A percentile compares a stretch with the other conserved stretches of the same genome.
Conservation (phyloP, 2,329 filamentous ascomycete species). For the Alternaria atra region DNA sequence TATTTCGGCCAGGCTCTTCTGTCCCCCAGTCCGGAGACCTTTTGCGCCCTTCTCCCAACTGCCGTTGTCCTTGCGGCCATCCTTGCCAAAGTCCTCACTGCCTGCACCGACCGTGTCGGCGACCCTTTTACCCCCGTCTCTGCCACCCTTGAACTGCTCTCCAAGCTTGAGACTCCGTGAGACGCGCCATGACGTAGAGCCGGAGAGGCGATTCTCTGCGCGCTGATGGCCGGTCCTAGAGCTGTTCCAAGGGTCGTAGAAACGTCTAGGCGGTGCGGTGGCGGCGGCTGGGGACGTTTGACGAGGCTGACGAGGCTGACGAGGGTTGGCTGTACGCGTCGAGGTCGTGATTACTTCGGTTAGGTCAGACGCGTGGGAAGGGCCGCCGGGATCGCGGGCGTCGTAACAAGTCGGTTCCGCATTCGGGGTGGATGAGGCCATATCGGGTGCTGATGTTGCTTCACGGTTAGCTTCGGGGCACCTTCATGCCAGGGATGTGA, state of each 20-base stretch:
- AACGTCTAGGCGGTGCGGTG: slow-evolving; percentile 28
- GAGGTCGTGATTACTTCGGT: slow-evolving; percentile 15
- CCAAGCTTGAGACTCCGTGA: slow-evolving; percentile 74
- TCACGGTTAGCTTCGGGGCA: slow-evolving; percentile 22
- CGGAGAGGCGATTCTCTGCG: slow-evolving; percentile 71
- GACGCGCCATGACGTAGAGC: slow-evolving; percentile 74
- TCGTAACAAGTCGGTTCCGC: slow-evolving; percentile 15
- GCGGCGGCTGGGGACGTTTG: slow-evolving; percentile 13
- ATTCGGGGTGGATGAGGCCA: slow-evolving; percentile 17
- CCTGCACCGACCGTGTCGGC: slow-evolving; percentile 73
- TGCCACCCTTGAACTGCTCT: slow-evolving; percentile 70
- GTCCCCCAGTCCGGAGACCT: slow-evolving; percentile 58
- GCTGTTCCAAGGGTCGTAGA: slow-evolving; percentile 76
- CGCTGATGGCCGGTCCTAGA: slow-evolving; percentile 81
- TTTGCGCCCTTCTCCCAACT: slow-evolving; percentile 60
- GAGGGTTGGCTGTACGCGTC: slow-evolving; percentile 8
- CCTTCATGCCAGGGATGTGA: slow-evolving; percentile 21
- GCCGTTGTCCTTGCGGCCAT: slow-evolving; percentile 62
- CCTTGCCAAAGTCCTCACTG: slow-evolving; percentile 63
- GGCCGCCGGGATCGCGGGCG: slow-evolving; percentile 25
- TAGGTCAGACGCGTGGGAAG: slow-evolving; percentile 25
- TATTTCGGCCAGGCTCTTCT: slow-evolving; percentile 46
- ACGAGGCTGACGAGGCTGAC: background rate
- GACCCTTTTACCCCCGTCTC: slow-evolving; percentile 66
- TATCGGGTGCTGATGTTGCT: slow-evolving; percentile 16